These are phyloP conservation scores for Penicillium arizonense DNA, from an alignment of 495 filamentous ascomycete genomes.

Conservation along the genomic window DNA sequence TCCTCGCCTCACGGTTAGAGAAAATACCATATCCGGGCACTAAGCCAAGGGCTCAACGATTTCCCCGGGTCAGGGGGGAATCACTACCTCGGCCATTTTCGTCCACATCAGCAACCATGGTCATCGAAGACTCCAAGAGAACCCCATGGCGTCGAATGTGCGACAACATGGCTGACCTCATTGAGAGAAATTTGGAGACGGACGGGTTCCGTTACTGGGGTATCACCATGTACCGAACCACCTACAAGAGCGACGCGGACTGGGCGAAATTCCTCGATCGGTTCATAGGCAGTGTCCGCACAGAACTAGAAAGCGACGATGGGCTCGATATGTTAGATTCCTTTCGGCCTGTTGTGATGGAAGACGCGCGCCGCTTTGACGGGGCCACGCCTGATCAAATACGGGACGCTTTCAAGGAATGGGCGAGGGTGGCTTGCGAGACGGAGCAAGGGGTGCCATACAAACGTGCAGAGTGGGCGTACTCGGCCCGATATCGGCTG, in stretches of 20 bases:
- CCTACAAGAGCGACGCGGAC: constrained; percentile 7
- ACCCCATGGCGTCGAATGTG: background rate
- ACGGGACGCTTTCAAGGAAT: constrained; percentile 5
- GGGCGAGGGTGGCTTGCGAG: constrained; percentile 2
- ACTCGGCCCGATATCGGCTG: constrained; percentile 3
- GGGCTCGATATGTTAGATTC: constrained; percentile 7
- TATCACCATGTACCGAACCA: constrained; percentile 10
- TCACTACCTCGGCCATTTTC: constrained; percentile 8
- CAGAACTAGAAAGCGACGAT: background rate
- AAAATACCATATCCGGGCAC: background rate
- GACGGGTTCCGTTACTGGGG: constrained; percentile 7
- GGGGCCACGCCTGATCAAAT: background rate
- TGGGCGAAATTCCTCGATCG: constrained; percentile 6
- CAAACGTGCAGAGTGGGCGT: background rate
- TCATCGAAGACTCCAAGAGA: constrained; percentile 10
- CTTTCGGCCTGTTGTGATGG: constrained; percentile 1
- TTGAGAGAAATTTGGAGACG: constrained; percentile 6
- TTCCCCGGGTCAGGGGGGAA: constrained; percentile 6
- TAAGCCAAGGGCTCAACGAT: constrained; percentile 6
- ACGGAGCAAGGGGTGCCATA: constrained; percentile 5
- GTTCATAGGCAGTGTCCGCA: background rate
- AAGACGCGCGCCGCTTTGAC: background rate
- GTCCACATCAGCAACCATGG: constrained; percentile 9
- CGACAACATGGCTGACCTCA: background rate
- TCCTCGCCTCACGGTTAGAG: background rate